These are phyloP conservation scores for Aureobasidium sp. DNA, from an alignment of 2,329 filamentous ascomycete genomes.

Conservation along the genomic window DNA sequence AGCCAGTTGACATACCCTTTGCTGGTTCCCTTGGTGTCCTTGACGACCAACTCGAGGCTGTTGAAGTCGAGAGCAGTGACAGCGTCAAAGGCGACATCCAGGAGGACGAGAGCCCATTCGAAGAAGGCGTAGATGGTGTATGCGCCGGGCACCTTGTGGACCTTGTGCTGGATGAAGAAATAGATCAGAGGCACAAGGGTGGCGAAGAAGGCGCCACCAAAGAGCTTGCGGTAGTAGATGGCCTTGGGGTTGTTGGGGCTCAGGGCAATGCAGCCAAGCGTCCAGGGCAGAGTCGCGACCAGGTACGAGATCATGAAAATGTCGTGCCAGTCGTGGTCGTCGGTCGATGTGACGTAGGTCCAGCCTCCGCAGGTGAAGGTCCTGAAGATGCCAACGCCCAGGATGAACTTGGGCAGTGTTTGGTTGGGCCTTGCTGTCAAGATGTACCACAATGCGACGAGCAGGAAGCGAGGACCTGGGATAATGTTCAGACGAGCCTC, in stretches of 20 bases:
- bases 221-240: slow-evolving; percentile 79
- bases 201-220: slow-evolving; percentile 80
- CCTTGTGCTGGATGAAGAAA: slow-evolving; percentile 98
- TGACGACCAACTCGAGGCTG: slow-evolving; percentile 78
- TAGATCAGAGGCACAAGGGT: slow-evolving; percentile 86
- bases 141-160: slow-evolving; percentile 86
- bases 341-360: slow-evolving; percentile 97
- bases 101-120: slow-evolving; percentile 90
- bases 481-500: slow-evolving; percentile 6
- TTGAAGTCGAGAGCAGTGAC: slow-evolving; percentile 89
- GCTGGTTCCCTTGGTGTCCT: slow-evolving; percentile 80
- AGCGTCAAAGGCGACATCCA: slow-evolving; percentile 94
- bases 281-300: slow-evolving; percentile 92
- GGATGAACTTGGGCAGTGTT: slow-evolving; percentile 73
- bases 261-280: slow-evolving; percentile 76
- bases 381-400: slow-evolving; percentile 72
- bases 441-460: slow-evolving; percentile 88
- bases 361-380: slow-evolving; percentile 94
- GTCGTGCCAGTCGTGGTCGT: slow-evolving; percentile 97
- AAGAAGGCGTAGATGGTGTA: slow-evolving; percentile 98
- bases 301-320: slow-evolving; percentile 99
- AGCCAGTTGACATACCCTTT: slow-evolving; percentile 99
- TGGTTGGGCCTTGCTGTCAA: slow-evolving; percentile 71
- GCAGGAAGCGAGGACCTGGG: slow-evolving; percentile 76
- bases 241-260: slow-evolving; percentile 79